A percentile compares a stretch with the other conserved stretches of the same genome.
phyloP scores from a whole-genome alignment of 305 asterid genomes.

The Lippia alba region DNA sequence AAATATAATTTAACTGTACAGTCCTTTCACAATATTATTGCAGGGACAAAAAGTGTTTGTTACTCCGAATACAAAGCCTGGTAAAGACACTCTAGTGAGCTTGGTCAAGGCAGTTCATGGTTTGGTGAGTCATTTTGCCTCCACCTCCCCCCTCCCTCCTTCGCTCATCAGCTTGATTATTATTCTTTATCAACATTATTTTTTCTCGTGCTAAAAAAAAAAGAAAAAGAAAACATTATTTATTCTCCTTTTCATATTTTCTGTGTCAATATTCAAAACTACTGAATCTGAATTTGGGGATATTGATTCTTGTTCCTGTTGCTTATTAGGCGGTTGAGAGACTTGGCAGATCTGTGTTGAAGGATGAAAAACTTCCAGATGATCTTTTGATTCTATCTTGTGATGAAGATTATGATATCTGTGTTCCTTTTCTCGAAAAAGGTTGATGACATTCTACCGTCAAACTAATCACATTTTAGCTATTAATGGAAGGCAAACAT shows the following conservation, averaged over 20 bases:
- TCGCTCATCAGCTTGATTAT: neutral
- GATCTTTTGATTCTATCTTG: constrained; percentile 84
- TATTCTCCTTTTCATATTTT: no score
- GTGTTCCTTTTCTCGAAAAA: constrained; percentile 88
- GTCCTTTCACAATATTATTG: constrained; percentile 38
- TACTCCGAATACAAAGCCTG: constrained; percentile 95
- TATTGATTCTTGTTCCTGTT: constrained; percentile 34
- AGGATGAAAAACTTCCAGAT: constrained; percentile 60
- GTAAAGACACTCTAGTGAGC: constrained; percentile 71
- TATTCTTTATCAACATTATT: no score
- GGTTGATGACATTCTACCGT: constrained; percentile 49
- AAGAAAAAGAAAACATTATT: no score
- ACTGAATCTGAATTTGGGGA: neutral
- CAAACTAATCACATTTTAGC: neutral
- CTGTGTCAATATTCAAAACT: no score
- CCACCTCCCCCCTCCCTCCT: constrained; percentile 13
- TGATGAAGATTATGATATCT: constrained; percentile 82
- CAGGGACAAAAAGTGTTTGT: constrained; percentile 85
- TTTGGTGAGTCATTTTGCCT: constrained; percentile 56
- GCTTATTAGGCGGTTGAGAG: constrained; percentile 76
- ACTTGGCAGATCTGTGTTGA: constrained; percentile 74
- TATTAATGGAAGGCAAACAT: constrained; percentile 6
- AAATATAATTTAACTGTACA: constrained; percentile 10
- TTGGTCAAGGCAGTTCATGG: constrained; percentile 93
- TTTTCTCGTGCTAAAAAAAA: no score